Percentiles rank a stretch among this genome's conserved stretches.
Conservation (phyloP, 805 yeast genomes). For the Candida nitratophila region DNA sequence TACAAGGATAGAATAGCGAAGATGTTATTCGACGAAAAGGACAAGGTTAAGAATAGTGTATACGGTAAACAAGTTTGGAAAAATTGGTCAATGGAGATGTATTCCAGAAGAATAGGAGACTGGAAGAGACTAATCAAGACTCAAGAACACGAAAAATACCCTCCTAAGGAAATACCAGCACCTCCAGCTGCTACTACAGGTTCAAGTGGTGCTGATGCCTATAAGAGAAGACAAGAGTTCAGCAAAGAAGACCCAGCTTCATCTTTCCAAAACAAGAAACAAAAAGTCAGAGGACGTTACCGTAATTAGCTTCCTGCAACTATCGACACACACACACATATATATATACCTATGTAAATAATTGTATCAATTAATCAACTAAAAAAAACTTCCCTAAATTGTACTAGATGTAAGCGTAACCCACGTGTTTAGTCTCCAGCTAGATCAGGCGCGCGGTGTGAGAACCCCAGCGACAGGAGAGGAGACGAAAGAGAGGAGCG, state of each 20-base stretch:
- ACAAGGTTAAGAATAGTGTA: conserved; percentile 69
- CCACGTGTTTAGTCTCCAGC: not conserved
- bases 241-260: not conserved
- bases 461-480: not conserved
- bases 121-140: conserved; percentile 69
- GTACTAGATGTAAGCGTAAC: too few species aligned
- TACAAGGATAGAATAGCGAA: conserved; percentile 83
- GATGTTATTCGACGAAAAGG: conserved; percentile 50
- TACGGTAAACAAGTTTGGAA: conserved; percentile 94
- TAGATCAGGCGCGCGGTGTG: too few species aligned
- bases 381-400: too few species aligned
- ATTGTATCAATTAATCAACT: not conserved
- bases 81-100: conserved; percentile 87
- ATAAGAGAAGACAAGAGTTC: not conserved
- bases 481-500: not conserved
- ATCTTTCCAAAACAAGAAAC: not conserved
- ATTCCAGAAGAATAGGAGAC: conserved; percentile 63
- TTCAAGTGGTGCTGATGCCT: not conserved
- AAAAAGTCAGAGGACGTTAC: conserved; percentile 1
- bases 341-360: not conserved
- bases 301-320: not conserved
- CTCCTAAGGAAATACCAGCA: conserved; percentile 1
- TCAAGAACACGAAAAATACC: conserved; percentile 34
- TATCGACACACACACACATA: too few species aligned
- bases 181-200: not conserved